phyloP scores from a whole-genome alignment of 352 stramenopile genomes.

The Thraustochytrium striatum region DNA sequence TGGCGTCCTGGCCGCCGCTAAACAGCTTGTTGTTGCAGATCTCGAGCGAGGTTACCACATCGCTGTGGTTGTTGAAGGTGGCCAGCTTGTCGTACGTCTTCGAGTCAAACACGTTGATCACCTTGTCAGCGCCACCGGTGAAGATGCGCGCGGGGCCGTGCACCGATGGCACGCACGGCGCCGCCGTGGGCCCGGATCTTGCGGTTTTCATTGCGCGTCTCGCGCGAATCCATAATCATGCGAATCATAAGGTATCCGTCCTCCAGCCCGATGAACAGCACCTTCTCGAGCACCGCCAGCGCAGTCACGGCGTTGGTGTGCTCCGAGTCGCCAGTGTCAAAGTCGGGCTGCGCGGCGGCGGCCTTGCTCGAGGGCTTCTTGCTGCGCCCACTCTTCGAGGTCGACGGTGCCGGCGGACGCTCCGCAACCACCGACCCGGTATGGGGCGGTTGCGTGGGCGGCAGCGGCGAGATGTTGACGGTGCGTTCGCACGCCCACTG shows the following conservation, averaged over 20 bases:
- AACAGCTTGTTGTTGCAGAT: constrained; percentile 7
- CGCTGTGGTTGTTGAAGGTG: constrained; percentile 45
- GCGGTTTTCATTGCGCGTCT: not conserved
- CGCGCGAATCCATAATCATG: constrained; percentile 29
- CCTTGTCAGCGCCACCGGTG: constrained; percentile 39
- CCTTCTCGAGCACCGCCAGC: constrained; percentile 28
- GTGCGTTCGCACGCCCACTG: constrained; percentile 43
- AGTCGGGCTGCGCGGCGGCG: not conserved
- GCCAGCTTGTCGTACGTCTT: constrained; percentile 7
- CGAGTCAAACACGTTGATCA: constrained; percentile 43
- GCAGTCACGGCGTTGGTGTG: constrained; percentile 31
- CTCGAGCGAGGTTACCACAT: constrained; percentile 29
- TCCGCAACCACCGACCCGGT: not conserved
- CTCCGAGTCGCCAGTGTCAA: too few relatives aligned
- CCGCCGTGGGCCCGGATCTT: constrained; percentile 18
- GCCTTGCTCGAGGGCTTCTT: not conserved
- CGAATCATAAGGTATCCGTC: constrained; percentile 38
- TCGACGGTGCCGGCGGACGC: not conserved
- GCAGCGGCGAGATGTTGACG: constrained; percentile 30
- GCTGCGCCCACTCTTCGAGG: not conserved
- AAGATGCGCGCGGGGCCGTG: constrained; percentile 22
- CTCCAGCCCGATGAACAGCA: constrained; percentile 37
- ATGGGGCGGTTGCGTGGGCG: not conserved
- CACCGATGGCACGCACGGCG: constrained; percentile 22
- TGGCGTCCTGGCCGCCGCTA: constrained; percentile 33